Base-by-base conservation (phyloP, 2,329 filamentous ascomycete genomes). In the Fusarium compactum region DNA sequence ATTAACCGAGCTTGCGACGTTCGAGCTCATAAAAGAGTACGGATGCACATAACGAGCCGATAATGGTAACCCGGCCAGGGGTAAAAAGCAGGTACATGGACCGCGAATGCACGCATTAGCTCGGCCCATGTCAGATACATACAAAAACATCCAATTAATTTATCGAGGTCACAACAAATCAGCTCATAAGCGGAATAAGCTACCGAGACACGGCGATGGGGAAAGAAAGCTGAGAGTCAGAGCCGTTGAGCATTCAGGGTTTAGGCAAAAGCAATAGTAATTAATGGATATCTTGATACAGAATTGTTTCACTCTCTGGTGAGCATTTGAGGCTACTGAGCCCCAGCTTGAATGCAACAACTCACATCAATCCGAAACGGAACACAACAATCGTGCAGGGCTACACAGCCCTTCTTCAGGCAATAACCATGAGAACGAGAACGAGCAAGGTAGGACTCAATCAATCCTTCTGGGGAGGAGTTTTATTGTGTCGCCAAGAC, bases 401-500 rank as follows among this genome's bases (percentile, higher is more conserved):
- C 57, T 71, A 69, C 69, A 58, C 63, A 69, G 61, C 61, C 57
- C 56, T 59, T 66, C 32, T 24, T 38, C 32, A 57, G 29, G 30
- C 59, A 46, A 32, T 34, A 45, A 44, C 44, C 45, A 25, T 32
- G 65, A 50, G 50, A 59, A 38, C 34, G 34, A 38, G 34, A 38
- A 53, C 22, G 47, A 58, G 41, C 51, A 69, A 80, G 72, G 43
- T 54, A 54, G 62, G 40, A 62, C 67, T 71, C 73, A 65, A 24
- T 27, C 25, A 10, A 71, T 62, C 65, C 72, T 74, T 65, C 46
- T 53, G 14, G 45, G 41, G 30, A 45, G 32, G 48, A 64, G 38
- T 76, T 43, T 65, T 53, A 46, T 65, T 51, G 51, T 65, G 54
- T 47, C 62, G 69, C 66, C 61, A 73, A 74, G 70, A 69, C 58